Evolutionary conservation across 1,139 yeast genomes (phyloP).

Genomic region (Geotrichum reessii): DNA sequence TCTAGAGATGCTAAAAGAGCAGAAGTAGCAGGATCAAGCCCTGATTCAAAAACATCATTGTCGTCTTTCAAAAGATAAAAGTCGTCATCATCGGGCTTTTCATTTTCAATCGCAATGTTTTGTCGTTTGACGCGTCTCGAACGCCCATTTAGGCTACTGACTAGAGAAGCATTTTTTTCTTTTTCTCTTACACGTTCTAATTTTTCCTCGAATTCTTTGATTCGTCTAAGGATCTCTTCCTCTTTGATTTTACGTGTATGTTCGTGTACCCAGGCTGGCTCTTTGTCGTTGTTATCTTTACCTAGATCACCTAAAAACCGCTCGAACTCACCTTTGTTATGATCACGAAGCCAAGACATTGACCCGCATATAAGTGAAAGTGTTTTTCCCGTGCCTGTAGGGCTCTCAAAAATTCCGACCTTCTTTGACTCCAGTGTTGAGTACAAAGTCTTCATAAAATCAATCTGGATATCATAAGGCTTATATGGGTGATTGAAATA

Average conservation of each 20-base stretch:
- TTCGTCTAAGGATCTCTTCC: constrained; percentile 33
- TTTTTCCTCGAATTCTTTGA: constrained; percentile 39
- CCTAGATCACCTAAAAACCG: constrained; percentile 21
- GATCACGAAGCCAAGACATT: constrained; percentile 75
- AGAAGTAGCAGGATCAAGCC: constrained; percentile 8
- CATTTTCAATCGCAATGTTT: constrained; percentile 7
- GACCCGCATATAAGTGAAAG: constrained; percentile 80
- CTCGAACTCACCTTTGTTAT: constrained; percentile 39
- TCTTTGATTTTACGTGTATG: constrained; percentile 30
- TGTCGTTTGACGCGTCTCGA: constrained; percentile 1
- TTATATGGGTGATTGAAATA: constrained; percentile 66
- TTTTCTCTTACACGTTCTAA: constrained; percentile 32
- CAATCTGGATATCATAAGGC: constrained; percentile 74
- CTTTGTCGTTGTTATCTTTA: constrained; percentile 44
- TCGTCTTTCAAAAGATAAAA: constrained; percentile 14
- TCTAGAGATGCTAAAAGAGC: constrained; percentile 14
- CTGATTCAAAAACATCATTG: constrained; percentile 11
- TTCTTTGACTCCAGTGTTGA: constrained; percentile 56
- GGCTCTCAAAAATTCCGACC: constrained; percentile 83
- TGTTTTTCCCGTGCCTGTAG: constrained; percentile 95
- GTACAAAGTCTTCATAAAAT: constrained; percentile 71
- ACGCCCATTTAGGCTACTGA: constrained; percentile 3
- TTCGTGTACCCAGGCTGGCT: constrained; percentile 37
- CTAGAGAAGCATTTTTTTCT: constrained; percentile 23
- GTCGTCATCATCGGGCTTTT: constrained; percentile 9